Base-by-base conservation (phyloP, 352 stramenopile genomes). In the Phytophthora hibernalis region DNA sequence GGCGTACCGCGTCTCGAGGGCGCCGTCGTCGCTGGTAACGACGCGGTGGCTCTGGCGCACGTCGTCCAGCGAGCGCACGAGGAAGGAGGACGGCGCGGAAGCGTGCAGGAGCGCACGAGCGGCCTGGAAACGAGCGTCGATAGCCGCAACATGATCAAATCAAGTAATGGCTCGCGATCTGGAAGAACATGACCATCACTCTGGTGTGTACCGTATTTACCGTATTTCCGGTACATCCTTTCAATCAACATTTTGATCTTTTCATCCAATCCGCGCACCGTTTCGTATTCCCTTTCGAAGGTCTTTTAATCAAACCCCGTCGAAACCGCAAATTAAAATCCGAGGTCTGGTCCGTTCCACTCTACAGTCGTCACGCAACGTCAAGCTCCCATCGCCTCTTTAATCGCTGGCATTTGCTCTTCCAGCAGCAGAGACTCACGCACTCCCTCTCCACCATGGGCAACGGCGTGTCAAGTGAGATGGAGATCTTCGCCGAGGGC, bases 401-500 rank as follows among this genome's bases (percentile, higher is more conserved):
- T 20, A 5, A 58, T 56, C 47, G 21, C 16, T 5, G 43, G 28
- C 44, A 56, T 16, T 61, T 21, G 24, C 35, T 18, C 28, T 52
- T 53, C 51, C 16, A n/a, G 37, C 37, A 18, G 37, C 33, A 43
- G 16, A 18, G 4, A 21, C 31, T 20, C n/a, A 21, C 37, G 15
- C 13, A 20, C 37, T 8, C 6, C 37, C 16, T 43, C 38, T 16
- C 12, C 18, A 68, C 2, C 35, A 95, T 95, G 87, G 87, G 87
- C 56, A 92, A 90, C 74, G 82, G 79, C 44, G 76, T 78, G 48
- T 92, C 85, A 1, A 80, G 53, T 7, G 83, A 92, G 57, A 92
- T 96, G 69, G 74, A 83, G 56, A 93, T 96, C 68, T 96, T 95
- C 63, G 83, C 76, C 12, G 83, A 91, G 33, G 89, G 87, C 49